Conservation (phyloP, 2,329 filamentous ascomycete genomes). For the Fusarium neocosmosporiellum region DNA sequence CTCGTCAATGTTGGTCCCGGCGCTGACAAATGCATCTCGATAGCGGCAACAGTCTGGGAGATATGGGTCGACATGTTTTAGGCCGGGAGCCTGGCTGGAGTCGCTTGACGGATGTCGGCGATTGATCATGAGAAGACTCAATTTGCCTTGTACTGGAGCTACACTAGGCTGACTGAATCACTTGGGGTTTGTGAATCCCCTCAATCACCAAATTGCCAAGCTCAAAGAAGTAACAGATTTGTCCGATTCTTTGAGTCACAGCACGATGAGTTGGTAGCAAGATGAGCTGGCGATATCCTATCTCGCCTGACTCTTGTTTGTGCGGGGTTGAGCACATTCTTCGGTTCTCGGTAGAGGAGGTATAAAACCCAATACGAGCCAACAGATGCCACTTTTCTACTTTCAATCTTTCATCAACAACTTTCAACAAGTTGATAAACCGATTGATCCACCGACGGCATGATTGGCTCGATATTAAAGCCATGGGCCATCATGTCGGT, state of each 20-base stretch:
- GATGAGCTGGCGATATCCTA: background rate
- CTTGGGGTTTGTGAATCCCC: background rate
- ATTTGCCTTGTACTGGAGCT: too few species aligned
- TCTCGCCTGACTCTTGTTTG: background rate
- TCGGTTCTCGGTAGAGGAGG: background rate
- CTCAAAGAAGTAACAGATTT: background rate
- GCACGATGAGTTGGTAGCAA: background rate
- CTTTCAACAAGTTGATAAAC: background rate
- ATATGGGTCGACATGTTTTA: background rate
- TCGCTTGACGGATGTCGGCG: background rate
- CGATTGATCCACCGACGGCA: background rate
- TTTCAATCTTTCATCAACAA: background rate
- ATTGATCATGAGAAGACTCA: background rate
- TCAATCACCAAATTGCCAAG: background rate
- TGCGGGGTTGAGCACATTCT: background rate
- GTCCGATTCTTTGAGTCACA: background rate
- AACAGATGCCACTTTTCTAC: background rate
- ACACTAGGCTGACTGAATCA: fast-evolving
- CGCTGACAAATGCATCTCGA: background rate
- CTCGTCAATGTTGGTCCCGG: background rate
- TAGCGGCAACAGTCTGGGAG: background rate
- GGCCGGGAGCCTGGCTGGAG: background rate
- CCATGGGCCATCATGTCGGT: background rate
- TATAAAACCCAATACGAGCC: background rate
- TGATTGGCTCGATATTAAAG: background rate